phyloP scores from a whole-genome alignment of 495 filamentous ascomycete genomes.

The Aspergillus baeticus region DNA sequence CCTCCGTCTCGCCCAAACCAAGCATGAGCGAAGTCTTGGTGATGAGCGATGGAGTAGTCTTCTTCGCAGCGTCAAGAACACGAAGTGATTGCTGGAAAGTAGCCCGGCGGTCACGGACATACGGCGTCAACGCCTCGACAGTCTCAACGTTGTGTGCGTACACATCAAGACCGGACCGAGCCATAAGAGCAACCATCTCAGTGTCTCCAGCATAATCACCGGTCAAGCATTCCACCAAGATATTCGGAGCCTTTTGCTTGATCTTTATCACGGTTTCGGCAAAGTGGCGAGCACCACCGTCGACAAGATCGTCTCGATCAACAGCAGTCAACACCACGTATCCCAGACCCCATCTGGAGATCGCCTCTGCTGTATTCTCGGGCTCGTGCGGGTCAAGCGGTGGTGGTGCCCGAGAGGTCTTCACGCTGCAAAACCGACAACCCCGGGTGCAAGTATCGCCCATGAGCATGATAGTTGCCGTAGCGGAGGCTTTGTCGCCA shows the following conservation, averaged over 20 bases:
- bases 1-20: conserved; percentile 87
- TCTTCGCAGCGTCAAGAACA: conserved; percentile 82
- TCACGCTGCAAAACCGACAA: conserved; percentile 95
- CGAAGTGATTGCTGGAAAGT: conserved; percentile 82
- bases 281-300: conserved; percentile 88
- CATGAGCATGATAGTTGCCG: conserved; percentile 99
- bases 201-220: conserved; percentile 83
- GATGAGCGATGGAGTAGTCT: conserved; percentile 69
- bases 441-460: conserved; percentile 97
- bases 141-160: conserved; percentile 98
- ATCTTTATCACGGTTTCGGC: conserved; percentile 94
- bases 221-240: conserved; percentile 94
- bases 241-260: conserved; percentile 80
- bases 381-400: conserved; percentile 95
- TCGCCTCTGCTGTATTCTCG: conserved; percentile 92
- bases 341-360: conserved; percentile 88
- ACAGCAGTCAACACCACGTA: conserved; percentile 95
- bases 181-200: conserved; percentile 79
- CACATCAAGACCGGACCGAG: conserved; percentile 85
- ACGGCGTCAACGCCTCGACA: conserved; percentile 83
- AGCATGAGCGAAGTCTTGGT: conserved; percentile 99
- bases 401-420: conserved; percentile 74
- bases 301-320: conserved; percentile 86
- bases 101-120: conserved; percentile 85
- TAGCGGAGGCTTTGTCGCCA: conserved; percentile 79